Conservation (phyloP, 306 rosid genomes). For the Aeschynomene evenia region DNA sequence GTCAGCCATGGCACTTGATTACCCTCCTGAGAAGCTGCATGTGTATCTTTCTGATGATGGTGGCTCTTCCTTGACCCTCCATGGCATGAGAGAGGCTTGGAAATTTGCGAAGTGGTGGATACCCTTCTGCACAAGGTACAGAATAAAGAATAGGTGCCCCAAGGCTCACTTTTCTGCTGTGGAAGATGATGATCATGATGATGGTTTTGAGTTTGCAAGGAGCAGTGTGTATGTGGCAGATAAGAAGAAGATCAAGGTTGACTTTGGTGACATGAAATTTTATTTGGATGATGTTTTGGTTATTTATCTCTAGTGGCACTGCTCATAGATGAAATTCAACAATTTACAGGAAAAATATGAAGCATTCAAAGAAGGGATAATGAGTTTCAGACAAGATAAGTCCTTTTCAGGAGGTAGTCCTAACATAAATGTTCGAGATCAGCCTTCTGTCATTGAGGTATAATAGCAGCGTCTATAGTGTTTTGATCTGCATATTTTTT, state of each 20-base stretch:
- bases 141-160: conserved; percentile 51
- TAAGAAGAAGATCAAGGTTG: conserved; percentile 43
- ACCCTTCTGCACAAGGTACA: conserved; percentile 56
- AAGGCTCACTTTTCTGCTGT: conserved; percentile 52
- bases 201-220: conserved; percentile 19
- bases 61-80: conserved; percentile 46
- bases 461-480: not conserved
- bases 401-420: not conserved
- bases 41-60: conserved; percentile 77
- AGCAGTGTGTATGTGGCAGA: conserved; percentile 37
- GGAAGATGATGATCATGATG: conserved; percentile 30
- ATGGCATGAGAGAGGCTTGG: conserved; percentile 46
- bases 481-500: not conserved
- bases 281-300: too few relatives aligned
- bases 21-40: conserved; percentile 62
- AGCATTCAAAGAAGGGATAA: conserved; percentile 40
- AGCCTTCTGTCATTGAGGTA: conserved; percentile 56
- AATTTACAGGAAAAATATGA: conserved; percentile 48
- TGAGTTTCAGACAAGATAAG: conserved; percentile 15
- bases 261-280: not conserved
- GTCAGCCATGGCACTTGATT: conserved; percentile 70
- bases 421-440: conserved; percentile 29
- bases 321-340: conserved; percentile 11
- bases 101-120: conserved; percentile 67
- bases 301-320: not conserved